Conservation (phyloP, 2,329 filamentous ascomycete species). For the Bipolaris zeicola region DNA sequence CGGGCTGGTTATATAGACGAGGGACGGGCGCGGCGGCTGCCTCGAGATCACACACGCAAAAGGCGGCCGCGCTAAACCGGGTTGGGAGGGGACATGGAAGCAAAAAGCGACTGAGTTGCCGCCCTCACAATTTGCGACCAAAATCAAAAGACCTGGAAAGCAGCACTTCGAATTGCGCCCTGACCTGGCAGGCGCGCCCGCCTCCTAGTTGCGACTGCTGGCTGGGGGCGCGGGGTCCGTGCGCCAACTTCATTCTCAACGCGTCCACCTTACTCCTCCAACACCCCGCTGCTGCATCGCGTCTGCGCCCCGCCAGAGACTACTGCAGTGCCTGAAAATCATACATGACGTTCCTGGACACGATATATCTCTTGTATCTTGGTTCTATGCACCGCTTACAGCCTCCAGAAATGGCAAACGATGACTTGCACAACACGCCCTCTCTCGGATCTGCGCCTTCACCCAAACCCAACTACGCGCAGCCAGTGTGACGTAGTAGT, state of each 20-base stretch:
- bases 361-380: too few relatives aligned
- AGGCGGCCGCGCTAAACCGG: constrained; percentile 30
- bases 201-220: constrained; percentile 2
- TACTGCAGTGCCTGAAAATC: too few relatives aligned
- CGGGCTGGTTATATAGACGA: constrained; percentile 30
- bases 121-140: constrained; percentile 19
- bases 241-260: constrained; percentile 14
- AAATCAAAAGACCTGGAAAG: constrained; percentile 30
- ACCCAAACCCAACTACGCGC: too few relatives aligned
- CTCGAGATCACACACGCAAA: constrained; percentile 30
- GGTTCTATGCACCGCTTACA: too few relatives aligned
- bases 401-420: too few relatives aligned
- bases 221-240: constrained; percentile 6
- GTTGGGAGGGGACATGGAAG: constrained; percentile 27
- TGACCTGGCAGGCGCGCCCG: constrained; percentile 10
- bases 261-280: constrained; percentile 8
- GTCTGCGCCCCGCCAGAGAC: too few relatives aligned
- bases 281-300: background rate
- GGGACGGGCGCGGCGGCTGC: constrained; percentile 26
- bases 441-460: too few relatives aligned
- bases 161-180: constrained; percentile 19
- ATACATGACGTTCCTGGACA: too few relatives aligned
- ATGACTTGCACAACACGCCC: too few relatives aligned
- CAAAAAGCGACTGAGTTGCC: constrained; percentile 16
- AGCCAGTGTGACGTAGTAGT: too few relatives aligned